These are phyloP conservation scores for Mycosarcoma maydis DNA, from an alignment of 1,284 basidiomycete species.

Conservation along the genomic window DNA sequence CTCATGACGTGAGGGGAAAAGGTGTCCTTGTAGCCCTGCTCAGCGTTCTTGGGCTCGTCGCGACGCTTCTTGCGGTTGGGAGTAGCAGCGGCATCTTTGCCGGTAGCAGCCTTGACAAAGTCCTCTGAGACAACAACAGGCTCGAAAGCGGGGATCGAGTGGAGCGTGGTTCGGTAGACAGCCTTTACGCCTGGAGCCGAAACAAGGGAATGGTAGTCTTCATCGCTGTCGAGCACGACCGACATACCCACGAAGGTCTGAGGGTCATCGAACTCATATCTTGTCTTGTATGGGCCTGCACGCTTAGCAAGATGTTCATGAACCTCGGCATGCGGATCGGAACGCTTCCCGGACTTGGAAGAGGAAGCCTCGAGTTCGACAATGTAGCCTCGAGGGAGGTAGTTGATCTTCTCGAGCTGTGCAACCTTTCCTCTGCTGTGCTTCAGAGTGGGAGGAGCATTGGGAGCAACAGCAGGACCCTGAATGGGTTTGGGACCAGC, in stretches of 20 bases:
- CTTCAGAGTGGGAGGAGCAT: slow-evolving; percentile 27
- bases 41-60: slow-evolving; percentile 31
- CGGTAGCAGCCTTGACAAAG: slow-evolving; percentile 46
- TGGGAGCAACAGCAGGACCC: slow-evolving; percentile 16
- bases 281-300: slow-evolving; percentile 37
- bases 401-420: slow-evolving; percentile 31
- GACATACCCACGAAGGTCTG: slow-evolving; percentile 47
- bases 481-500: slow-evolving; percentile 31
- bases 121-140: slow-evolving; percentile 30
- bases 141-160: slow-evolving; percentile 46
- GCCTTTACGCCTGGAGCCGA: slow-evolving; percentile 43
- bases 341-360: slow-evolving; percentile 23
- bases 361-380: slow-evolving; percentile 38
- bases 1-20: slow-evolving; percentile 57
- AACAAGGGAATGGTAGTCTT: slow-evolving; percentile 41
- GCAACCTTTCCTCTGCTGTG: slow-evolving; percentile 28
- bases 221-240: slow-evolving; percentile 46
- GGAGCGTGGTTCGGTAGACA: slow-evolving; percentile 38
- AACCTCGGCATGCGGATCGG: slow-evolving; percentile 39
- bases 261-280: slow-evolving; percentile 49
- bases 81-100: slow-evolving; percentile 14
- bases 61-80: slow-evolving; percentile 28
- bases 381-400: slow-evolving; percentile 40
- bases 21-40: slow-evolving; percentile 38
- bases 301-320: slow-evolving; percentile 48